Evolutionary conservation across 306 rosid genomes (phyloP), one percentile per base, ranked within the genome.

Genomic region (Quercus dentata): DNA sequence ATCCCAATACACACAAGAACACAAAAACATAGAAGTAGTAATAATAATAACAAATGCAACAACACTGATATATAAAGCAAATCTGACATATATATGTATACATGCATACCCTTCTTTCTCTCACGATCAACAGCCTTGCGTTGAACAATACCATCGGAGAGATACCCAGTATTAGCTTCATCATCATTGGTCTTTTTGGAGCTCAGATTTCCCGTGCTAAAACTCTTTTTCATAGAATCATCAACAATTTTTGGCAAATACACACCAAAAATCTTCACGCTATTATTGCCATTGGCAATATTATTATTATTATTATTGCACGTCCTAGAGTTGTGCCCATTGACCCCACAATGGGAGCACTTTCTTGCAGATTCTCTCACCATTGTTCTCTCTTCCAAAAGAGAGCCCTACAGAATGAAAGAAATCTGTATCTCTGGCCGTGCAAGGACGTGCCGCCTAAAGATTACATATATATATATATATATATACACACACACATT

Each of bases 241-340:
- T 67, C 74, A 15, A 3, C 41, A 11, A 5, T 1, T 2, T 55
- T 68, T 3, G 78, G 38, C n/a, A 87, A 79, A 74, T 83, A 81
- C 10, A 89, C 93, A 2, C 97, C 92, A 64, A 91, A 91, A 5
- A 91, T 38, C 86, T 81, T 91, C 54, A 91, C 77, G 17, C 64
- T 21, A 4, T 7, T 18, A 12, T 85, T 76, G 20, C n/a, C 35
- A 5, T 65, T 74, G 2, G 18, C 80, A 19, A 77, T 74, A 12
- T 61, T 49, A 14, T 65, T 57, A 75, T 49, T 49, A 49, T 49
- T 49, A 49, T 49, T 49, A 49, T 49, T 13, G 54, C 85, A 88
- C 0, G 89, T 86, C 72, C 81, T 81, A 0, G 85, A 65, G 79
- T 82, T 86, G 77, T 88, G 91, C 0, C 89, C 92, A 1, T 73